Evolutionary conservation across 495 filamentous ascomycete species (phyloP).

Genomic region (Hypoxylon lienhwacheense): DNA sequence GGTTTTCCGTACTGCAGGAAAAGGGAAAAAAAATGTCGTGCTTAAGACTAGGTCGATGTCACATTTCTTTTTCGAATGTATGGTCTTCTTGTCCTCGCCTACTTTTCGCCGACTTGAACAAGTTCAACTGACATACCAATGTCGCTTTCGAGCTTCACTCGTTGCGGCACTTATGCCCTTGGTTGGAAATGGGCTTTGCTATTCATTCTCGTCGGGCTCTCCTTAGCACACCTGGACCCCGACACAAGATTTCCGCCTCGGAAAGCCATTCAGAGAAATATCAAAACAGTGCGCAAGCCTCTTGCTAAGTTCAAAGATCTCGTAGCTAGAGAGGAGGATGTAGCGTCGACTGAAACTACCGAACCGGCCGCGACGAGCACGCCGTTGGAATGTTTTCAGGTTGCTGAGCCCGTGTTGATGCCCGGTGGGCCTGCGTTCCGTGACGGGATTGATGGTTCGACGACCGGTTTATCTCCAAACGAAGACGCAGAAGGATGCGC

Average conservation of each 20-base stretch:
- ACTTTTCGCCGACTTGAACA: conserved; percentile 6
- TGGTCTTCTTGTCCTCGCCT: conserved; percentile 9
- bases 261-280: not conserved
- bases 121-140: conserved; percentile 28
- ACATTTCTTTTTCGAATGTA: conserved; percentile 13
- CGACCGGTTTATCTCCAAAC: conserved; percentile 9
- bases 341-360: conserved; percentile 5
- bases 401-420: conserved; percentile 64
- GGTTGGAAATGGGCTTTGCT: conserved; percentile 18
- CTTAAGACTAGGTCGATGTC: conserved; percentile 8
- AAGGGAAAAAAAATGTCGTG: conserved; percentile 26
- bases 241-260: conserved; percentile 24
- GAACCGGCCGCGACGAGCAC: conserved; percentile 18
- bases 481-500: conserved; percentile 36
- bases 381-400: conserved; percentile 64
- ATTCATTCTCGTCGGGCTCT: conserved; percentile 23
- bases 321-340: conserved; percentile 1
- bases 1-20: conserved; percentile 14
- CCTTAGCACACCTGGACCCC: conserved; percentile 24
- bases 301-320: conserved; percentile 33
- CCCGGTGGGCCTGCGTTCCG: conserved; percentile 44
- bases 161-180: conserved; percentile 9
- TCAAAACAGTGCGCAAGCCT: conserved; percentile 21
- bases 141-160: conserved; percentile 6
- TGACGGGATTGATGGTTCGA: conserved; percentile 41